Percentiles rank a stretch among this genome's conserved stretches.
Evolutionary conservation across 1,284 basidiomycete genomes (phyloP).

Genomic region (Polyporus tsugae): DNA sequence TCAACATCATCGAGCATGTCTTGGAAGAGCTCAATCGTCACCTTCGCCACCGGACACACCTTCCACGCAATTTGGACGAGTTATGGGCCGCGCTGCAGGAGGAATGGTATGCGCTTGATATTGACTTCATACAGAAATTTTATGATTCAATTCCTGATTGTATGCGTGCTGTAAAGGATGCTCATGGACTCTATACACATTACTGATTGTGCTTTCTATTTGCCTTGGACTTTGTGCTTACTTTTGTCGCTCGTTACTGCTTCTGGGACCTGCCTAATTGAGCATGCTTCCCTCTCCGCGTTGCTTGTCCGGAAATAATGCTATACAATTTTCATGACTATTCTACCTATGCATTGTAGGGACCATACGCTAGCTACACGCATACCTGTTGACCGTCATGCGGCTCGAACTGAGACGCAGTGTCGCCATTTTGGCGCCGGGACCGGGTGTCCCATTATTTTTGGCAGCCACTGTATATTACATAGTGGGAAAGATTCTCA

Average conservation of each 20-base stretch:
- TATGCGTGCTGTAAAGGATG: not conserved
- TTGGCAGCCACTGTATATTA: no score
- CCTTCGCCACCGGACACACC: not conserved
- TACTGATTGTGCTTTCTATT: not conserved
- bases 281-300: not conserved
- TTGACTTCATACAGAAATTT: conserved; percentile 3
- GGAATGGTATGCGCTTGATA: conserved; percentile 10
- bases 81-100: conserved; percentile 12
- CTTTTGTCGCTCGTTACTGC: not conserved
- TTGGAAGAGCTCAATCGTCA: conserved; percentile 1
- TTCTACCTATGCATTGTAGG: no score
- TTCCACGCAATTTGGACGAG: not conserved
- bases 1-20: conserved; percentile 37
- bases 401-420: no score
- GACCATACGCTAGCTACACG: no score
- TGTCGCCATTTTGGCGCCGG: no score
- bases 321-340: no score
- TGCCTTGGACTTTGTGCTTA: not conserved
- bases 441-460: no score
- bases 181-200: not conserved
- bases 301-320: no score
- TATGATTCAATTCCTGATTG: conserved; percentile 1
- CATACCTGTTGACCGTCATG: no score
- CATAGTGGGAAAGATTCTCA: no score
- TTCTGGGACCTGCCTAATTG: not conserved